Evolutionary conservation across 2,329 filamentous ascomycete species (phyloP), one percentile per base, ranked within the genome.

Genomic region (Pseudogymnoascus sp.): DNA sequence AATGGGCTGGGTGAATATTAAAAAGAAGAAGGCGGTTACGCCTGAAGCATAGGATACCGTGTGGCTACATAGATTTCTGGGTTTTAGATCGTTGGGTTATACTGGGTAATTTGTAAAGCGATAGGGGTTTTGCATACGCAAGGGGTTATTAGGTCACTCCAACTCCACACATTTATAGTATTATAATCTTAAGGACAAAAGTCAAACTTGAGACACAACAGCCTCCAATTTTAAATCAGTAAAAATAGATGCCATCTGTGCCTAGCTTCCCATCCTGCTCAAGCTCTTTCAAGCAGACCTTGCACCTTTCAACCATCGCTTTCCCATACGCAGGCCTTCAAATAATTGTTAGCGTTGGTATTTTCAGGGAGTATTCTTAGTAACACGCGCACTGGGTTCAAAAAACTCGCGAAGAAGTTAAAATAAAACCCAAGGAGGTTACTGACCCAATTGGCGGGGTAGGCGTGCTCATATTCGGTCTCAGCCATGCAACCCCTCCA

Each of bases 1-100:
- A 0, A 74, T 81, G 66, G 79, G 79, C 0, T 80, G 76, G 73
- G 74, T 73, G 9, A 75, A 77, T 64, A 71, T 80, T 36, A 74
- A 77, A 35, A 75, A 76, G 65, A 74, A 72, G 65, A 64, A 63
- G 37, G 54, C 59, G 4, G 62, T 58, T 58, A 10, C 36, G 17
- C 54, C 54, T 24, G 54, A 58, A 39, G 31, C 31, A 15, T 58
- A 39, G 13, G 15, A 50, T 50, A 50, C 11, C 24, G 15, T 26
- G 9, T 50, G 6, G 9, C 24, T 31, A 17, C 31, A 50, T 50
- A 31, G 44, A 50, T 31, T 50, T 50, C 2, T 41, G 24, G 11
- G 24, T 29, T 29, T 13, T 54, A 54, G 47, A 29, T 33, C n/a
- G 15, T 11, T 10, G 35, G 54, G 31, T 7, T 36, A 37, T 9